Evolutionary conservation across 2,329 filamentous ascomycete genomes (phyloP), one percentile per base, ranked within the genome.

Genomic region (Aspergillus luchuensis): DNA sequence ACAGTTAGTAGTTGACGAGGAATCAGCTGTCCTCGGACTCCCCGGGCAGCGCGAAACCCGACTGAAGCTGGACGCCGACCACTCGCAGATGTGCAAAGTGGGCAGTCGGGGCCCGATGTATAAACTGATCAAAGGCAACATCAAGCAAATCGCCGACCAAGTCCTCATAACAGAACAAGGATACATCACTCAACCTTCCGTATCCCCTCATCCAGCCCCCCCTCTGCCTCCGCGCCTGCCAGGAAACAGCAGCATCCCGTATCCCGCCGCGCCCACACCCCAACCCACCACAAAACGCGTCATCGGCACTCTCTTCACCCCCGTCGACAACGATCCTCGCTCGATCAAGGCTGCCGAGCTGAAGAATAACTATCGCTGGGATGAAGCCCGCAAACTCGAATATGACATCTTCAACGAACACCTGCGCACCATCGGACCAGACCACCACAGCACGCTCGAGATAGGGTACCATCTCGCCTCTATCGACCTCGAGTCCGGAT

Each of bases 81-180:
- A 75, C 58, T 74, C 71, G 3, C 68, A 73, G 53, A 75, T 75
- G 73, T 75, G 73, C 64, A 75, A 74, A 56, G 62, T 73, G 5
- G 63, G 66, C 50, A 47, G 57, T 8, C 66, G 69, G 1, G 72
- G 72, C 2, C 65, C 72, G 0, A 72, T 72, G 70, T 74, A 74
- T 36, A 67, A 65, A 10, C 58, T 74, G 3, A 73, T 74, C 56
- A 69, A 69, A 49, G 72, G 72, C 11, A 74, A 74, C 41, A 72
- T 73, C 63, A 74, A 73, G 19, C 71, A 72, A 15, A 64, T 74
- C 11, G 68, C 69, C 21, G 71, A 73, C n/a, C 70, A 72, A 36
- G 68, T 71, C 3, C 62, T 74, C 10, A 53, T 71, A 25, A 57
- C 70, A 0, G 70, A 74, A 21, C 71, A 73, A 25, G 71, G 72